Conservation (phyloP, 2,329 filamentous ascomycete genomes). For the Ilyonectria robusta region DNA sequence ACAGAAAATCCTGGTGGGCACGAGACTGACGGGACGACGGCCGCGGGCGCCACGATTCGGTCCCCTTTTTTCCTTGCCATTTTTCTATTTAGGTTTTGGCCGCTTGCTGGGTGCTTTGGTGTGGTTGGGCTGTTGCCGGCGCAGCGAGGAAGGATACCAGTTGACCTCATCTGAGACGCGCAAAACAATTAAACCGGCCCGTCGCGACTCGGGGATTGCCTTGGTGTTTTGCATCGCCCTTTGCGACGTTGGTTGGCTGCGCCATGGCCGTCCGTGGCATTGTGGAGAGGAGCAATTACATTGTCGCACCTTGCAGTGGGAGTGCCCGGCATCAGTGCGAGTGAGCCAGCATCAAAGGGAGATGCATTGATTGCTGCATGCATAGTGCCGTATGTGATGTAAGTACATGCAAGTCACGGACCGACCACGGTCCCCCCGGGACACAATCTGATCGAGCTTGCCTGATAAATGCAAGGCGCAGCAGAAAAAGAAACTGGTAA, state of each 20-base stretch:
- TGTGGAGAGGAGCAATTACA: constrained; percentile 6
- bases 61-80: background rate
- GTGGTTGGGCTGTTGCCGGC: background rate
- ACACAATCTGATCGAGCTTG: background rate
- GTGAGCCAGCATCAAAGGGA: background rate
- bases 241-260: background rate
- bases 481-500: background rate
- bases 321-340: background rate
- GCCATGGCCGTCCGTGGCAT: background rate
- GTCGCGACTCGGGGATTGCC: constrained; percentile 1
- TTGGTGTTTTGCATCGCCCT: background rate
- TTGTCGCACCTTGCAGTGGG: background rate
- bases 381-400: background rate
- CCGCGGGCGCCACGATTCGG: constrained; percentile 5
- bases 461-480: background rate
- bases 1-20: constrained; percentile 11
- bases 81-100: constrained; percentile 3
- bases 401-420: constrained; percentile 9
- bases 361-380: constrained; percentile 3
- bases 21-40: constrained; percentile 26
- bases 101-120: background rate
- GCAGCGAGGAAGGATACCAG: background rate
- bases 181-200: background rate
- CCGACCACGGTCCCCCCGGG: background rate
- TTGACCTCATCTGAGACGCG: constrained; percentile 4